Conservation (phyloP, 805 yeast genomes). For the Myxozyma lipomycoides region DNA sequence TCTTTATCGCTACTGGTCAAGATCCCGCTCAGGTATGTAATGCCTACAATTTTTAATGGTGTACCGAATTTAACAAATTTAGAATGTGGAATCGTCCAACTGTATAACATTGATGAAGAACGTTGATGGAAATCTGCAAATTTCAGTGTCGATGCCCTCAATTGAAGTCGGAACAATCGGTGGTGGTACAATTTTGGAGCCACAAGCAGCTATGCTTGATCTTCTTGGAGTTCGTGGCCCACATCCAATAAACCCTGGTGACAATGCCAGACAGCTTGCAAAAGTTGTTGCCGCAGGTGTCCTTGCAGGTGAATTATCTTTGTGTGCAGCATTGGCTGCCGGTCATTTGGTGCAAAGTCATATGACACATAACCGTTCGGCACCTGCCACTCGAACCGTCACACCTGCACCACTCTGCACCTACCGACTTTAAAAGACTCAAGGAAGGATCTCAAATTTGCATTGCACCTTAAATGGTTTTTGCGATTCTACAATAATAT, state of each 20-base stretch:
- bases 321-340: constrained; percentile 94
- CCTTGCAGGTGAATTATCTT: constrained; percentile 90
- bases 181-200: constrained; percentile 96
- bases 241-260: constrained; percentile 88
- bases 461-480: constrained; percentile 50
- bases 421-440: constrained; percentile 47
- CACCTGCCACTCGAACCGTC: constrained; percentile 31
- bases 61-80: background rate
- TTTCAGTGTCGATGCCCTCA: constrained; percentile 98
- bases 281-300: constrained; percentile 90
- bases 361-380: constrained; percentile 83
- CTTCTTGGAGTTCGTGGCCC: constrained; percentile 94
- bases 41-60: background rate
- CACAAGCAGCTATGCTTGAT: constrained; percentile 95
- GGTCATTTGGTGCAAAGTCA: constrained; percentile 98
- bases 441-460: constrained; percentile 73
- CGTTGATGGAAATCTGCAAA: constrained; percentile 69
- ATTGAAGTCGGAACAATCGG: constrained; percentile 97
- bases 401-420: constrained; percentile 34
- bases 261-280: constrained; percentile 90
- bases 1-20: constrained; percentile 92
- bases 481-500: too few relatives aligned
- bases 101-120: constrained; percentile 95
- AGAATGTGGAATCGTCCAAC: constrained; percentile 89
- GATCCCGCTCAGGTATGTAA: constrained; percentile 83